Percentiles rank a stretch among this genome's conserved stretches.
Conservation (phyloP, 352 stramenopile genomes). For the Globisporangium cylindrosporum region DNA sequence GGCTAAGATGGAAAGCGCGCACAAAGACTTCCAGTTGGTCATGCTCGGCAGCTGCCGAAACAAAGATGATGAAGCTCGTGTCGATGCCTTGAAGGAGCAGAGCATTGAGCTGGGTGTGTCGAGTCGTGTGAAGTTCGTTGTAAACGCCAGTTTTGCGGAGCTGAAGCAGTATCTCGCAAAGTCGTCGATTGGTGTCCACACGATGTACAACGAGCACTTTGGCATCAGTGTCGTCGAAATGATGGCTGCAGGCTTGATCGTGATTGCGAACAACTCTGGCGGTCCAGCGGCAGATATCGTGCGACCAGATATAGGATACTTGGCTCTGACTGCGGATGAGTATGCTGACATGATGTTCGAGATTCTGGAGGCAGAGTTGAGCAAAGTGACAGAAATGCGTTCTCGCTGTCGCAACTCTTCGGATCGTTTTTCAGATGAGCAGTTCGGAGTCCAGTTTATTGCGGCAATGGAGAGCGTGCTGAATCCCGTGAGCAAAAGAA, state of each 20-base stretch:
- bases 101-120: slow-evolving; percentile 72
- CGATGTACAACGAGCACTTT: slow-evolving; percentile 99
- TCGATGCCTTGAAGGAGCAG: slow-evolving; percentile 85
- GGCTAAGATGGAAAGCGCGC: slow-evolving; percentile 35
- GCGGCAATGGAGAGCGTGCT: slow-evolving; percentile 38
- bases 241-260: slow-evolving; percentile 96
- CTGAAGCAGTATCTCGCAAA: slow-evolving; percentile 87
- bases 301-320: slow-evolving; percentile 63
- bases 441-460: slow-evolving; percentile 67
- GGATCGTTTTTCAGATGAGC: slow-evolving; percentile 68
- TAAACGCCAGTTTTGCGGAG: slow-evolving; percentile 94
- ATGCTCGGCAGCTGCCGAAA: slow-evolving; percentile 96
- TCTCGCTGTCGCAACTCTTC: slow-evolving; percentile 40
- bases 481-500: slow-evolving; percentile 5
- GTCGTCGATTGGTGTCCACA: slow-evolving; percentile 95
- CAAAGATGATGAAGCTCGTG: slow-evolving; percentile 87
- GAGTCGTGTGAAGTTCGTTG: slow-evolving; percentile 90
- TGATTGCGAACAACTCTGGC: slow-evolving; percentile 97
- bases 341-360: slow-evolving; percentile 84
- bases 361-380: slow-evolving; percentile 40
- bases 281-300: slow-evolving; percentile 95
- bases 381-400: slow-evolving; percentile 39
- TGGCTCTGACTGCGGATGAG: slow-evolving; percentile 85
- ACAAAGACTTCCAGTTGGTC: slow-evolving; percentile 88
- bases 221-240: slow-evolving; percentile 99